Base-by-base conservation (phyloP, 2,329 filamentous ascomycete species). In the Epichloe brachyelytri region DNA sequence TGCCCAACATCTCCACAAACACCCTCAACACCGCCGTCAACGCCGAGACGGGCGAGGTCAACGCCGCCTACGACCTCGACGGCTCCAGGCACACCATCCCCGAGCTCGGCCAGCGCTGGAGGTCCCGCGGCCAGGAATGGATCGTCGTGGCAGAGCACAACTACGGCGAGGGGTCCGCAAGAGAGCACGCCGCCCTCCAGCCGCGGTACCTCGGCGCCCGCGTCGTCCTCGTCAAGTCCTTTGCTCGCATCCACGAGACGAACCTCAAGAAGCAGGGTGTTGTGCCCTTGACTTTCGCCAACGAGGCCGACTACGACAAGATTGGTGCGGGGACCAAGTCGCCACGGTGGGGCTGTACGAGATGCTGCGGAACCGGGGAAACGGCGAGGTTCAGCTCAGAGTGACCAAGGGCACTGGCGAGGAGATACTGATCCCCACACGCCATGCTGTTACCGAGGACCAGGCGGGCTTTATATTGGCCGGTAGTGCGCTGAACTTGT, bases 241-340 rank as follows among this genome's bases (percentile, higher is more conserved):
- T 95, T 64, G 89, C 89, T 0, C 83, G 89, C 49, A 95, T 95
- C 65, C 89, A 95, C 72, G 89, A 95, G 76, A 95, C 89, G 33
- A 95, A 95, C 67, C 73, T 95, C 58, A 95, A 95, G 81, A 95
- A 95, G 74, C 93, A 98, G 72, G 93, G 93, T 56, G 86, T 98
- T 36, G 88, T 98, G 43, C 93, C 93, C 2, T 75, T 98, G 60
- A 96, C 88, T 0, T 95, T 98, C 63, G 87, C 74, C 44, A 77
- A 95, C 67, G 89, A 94, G 70, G 77, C 79, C 19, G 93, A 97
- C 68, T 97, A 96, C 65, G 87, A 93, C 62, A 72, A 74, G 56
- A 86, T 98, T 56, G 74, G 79, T 49, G 89, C 90, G 0, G 87
- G 56, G 93, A 98, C 65, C 75, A 83, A 60, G 86, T 97, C 22